Conservation (phyloP, 257 asterid species). For the Jaltomata sinuosa region DNA sequence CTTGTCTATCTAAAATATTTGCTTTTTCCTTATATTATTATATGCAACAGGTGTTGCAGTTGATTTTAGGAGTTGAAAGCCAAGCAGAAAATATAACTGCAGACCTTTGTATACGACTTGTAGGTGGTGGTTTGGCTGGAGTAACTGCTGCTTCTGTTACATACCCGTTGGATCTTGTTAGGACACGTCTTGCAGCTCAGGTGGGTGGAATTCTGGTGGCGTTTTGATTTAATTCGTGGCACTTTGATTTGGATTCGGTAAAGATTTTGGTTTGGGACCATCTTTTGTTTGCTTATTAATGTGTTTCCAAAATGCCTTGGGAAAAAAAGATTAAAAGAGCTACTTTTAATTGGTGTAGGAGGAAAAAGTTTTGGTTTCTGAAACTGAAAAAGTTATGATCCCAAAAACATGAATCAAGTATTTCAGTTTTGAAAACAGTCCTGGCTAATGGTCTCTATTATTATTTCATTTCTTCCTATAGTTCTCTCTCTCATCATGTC, state of each 20-base stretch:
- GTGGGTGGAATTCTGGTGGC: slow-evolving; percentile 11
- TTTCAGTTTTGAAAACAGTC: not conserved
- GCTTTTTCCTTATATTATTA: not conserved
- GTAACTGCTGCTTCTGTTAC: slow-evolving; percentile 78
- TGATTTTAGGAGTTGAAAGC: slow-evolving; percentile 36
- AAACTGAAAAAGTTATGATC: not conserved
- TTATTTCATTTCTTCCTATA: not conserved
- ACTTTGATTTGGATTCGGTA: not conserved
- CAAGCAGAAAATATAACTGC: slow-evolving; percentile 52
- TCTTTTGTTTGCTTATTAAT: not conserved
- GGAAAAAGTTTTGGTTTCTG: not conserved
- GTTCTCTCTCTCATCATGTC: not conserved
- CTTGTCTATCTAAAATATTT: not conserved
- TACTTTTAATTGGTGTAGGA: not conserved
- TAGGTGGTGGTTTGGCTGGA: slow-evolving; percentile 90
- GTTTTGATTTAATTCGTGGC: not conserved
- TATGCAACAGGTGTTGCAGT: slow-evolving; percentile 39
- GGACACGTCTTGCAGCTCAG: slow-evolving; percentile 87
- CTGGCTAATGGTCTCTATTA: not conserved
- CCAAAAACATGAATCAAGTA: not conserved
- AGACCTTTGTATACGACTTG: slow-evolving; percentile 61
- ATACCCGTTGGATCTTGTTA: slow-evolving; percentile 76
- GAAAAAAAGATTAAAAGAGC: not conserved
- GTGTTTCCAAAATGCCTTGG: not conserved
- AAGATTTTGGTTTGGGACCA: not conserved